Evolutionary conservation across 23 red algal genomes (phyloP), one percentile per base, ranked within the genome.

Genomic region (Agarophyton chilense): DNA sequence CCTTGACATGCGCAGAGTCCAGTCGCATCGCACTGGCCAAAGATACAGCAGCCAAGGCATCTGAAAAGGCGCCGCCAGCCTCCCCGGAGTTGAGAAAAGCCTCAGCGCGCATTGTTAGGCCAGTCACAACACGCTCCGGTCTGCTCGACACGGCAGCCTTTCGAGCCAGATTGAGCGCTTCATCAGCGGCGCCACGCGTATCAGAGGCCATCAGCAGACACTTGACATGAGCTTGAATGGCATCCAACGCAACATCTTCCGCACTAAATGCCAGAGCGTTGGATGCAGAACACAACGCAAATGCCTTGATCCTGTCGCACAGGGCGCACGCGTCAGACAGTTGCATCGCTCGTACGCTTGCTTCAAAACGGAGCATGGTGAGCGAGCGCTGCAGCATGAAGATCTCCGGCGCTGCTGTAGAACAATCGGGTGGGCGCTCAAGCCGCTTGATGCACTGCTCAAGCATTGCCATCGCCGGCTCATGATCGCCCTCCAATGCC

Each of bases 161-260:
- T 18, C 58, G 21, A 10, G 54, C 77, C 43, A 91, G 77, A 16
- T 12, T 31, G 14, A 79, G 65, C 42, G 88, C 88, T 17, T 53
- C 57, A 40, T 82, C 72, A 26, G 62, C 88, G 28, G 88, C 88
- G 4, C 10, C 57, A 17, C 72, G 64, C 76, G 65, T 42, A 22
- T 53, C 88, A 34, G 38, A 19, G 10, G 46, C 24, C 26, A 75
- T 25, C 7, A 91, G 43, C 11, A 66, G 61, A n/a, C 55, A 65
- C 43, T 44, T 52, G 9, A 47, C 43, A 5, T 56, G n/a, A 2
- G 77, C 88, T 21, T 91, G 76, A 13, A 82, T 39, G 34, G 74
- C 76, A 52, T 91, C 88, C 49, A 91, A 76, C 40, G 12, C 76
- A 11, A 73, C 44, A 40, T 91, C 88, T 25, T 57, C 58, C 31